Evolutionary conservation across 2,329 filamentous ascomycete genomes (phyloP), one percentile per base, ranked within the genome.

Genomic region (Venturia effusa): DNA sequence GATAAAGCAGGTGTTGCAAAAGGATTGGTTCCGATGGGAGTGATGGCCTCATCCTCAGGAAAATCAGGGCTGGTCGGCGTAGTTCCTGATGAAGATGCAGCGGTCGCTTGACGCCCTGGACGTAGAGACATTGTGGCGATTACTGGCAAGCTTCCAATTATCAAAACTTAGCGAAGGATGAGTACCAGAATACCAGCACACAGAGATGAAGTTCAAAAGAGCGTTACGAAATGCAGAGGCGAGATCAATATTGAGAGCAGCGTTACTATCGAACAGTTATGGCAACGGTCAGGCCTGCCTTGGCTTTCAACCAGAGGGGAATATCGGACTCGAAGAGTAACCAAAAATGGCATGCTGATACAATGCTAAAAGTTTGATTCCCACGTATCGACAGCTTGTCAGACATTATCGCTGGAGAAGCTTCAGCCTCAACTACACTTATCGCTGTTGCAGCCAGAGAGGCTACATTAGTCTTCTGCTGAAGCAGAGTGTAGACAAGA

Each of bases 1-100:
- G 61, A 63, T 22, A 37, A 5, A 7, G 24, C 15, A 30, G 61
- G 61, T 13, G 61, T 63, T 59, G 30, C 11, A 27, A 63, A 63
- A 8, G 61, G 61, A 39, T 63, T 39, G 13, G 1, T 41, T 39
- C 27, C 51, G 8, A 57, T 30, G 30, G 30, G 51, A 34, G 30
- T 34, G 6, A 57, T 57, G 15, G 30, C 51, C 4, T 57, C 51
- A 13, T 34, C 51, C 4, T 55, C 51, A 13, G 2, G 27, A 32
- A 34, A 34, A 30, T 8, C 30, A 55, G 51, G 27, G 19, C 27
- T 55, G 30, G 30, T 34, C 5, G 51, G 30, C 4, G 51, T n/a
- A 24, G 27, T 34, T 19, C 13, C 5, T 34, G 51, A 55, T 55
- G 51, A 55, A n/a, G 51, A n/a, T 32, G 51, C 10, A 55, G 51